Base-by-base conservation (phyloP, 2,329 filamentous ascomycete species). In the Curvularia eragrostidis region DNA sequence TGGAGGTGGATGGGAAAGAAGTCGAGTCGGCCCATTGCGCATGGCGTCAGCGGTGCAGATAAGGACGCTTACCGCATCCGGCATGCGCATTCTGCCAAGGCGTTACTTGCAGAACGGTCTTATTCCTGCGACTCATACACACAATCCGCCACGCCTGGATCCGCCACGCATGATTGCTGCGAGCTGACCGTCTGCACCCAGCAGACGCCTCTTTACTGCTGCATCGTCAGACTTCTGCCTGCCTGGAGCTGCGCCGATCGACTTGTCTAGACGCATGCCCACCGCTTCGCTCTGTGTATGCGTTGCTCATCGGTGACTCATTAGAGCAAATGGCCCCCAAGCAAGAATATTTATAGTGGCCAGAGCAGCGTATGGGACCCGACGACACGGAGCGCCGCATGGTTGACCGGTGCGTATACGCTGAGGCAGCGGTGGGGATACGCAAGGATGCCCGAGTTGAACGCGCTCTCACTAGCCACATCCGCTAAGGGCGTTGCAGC, bases 401-500 rank as follows among this genome's bases (percentile, higher is more conserved):
- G 34, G 23, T 39, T 49, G 32, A 26, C 39, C n/a, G 41, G 4
- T 43, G 41, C 41, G 41, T 43, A 43, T 43, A 19, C 28, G 55
- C 32, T 58, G 51, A 39, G 28, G 21, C 44, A 47, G 62, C 62
- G 56, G 59, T 62, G 59, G 54, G 61, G 46, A 51, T 24, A 49
- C 39, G 41, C 48, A 30, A 57, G 49, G 51, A 36, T 54, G 59
- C 56, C 55, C 52, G 42, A 47, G 34, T 32, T 48, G 43, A 52
- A 19, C 18, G 43, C 47, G 44, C 56, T 23, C 41, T 43, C 52
- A 58, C 51, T 59, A 62, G 54, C 59, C 56, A 62, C 62, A 54
- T 36, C 46, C 44, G 28, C 56, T 44, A 50, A 21, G 32, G 18
- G 41, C 50, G 34, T 30, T 34, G 57, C 50, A 50, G 48, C 51